phyloP scores from a whole-genome alignment of 202 grass and related monocot species.

The Schoenoplectus tabernaemontani region DNA sequence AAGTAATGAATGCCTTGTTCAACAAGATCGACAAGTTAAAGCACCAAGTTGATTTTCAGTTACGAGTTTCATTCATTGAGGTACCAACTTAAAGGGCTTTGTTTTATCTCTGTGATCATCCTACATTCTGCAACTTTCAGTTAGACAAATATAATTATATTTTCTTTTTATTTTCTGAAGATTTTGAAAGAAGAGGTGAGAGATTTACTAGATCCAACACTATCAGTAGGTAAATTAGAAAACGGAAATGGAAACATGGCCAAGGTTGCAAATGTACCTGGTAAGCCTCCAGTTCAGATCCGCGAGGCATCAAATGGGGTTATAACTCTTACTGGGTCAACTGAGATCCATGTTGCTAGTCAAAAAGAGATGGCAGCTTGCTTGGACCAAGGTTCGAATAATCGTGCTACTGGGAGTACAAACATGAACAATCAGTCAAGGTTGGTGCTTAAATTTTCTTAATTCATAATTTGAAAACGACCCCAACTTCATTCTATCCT shows the following conservation, averaged over 20 bases:
- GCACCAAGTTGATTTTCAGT: slow-evolving; percentile 82
- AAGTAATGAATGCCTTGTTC: slow-evolving; percentile 74
- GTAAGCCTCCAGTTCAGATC: slow-evolving; percentile 91
- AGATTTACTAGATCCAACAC: slow-evolving; percentile 65
- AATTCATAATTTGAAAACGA: neutral
- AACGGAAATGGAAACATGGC: slow-evolving; percentile 52
- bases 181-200: slow-evolving; percentile 99
- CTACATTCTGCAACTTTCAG: neutral
- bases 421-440: slow-evolving; percentile 99
- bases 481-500: neutral
- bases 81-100: slow-evolving; percentile 24
- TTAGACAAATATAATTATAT: neutral
- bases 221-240: slow-evolving; percentile 46
- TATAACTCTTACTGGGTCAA: slow-evolving; percentile 90
- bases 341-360: slow-evolving; percentile 69
- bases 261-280: slow-evolving; percentile 51
- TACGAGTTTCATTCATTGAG: slow-evolving; percentile 93
- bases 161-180: slow-evolving; percentile 24
- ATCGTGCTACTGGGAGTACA: slow-evolving; percentile 90
- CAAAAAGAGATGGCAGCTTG: slow-evolving; percentile 87
- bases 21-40: slow-evolving; percentile 71
- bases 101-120: neutral
- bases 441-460: slow-evolving; percentile 26
- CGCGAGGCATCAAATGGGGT: slow-evolving; percentile 95
- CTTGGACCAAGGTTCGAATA: slow-evolving; percentile 77